Evolutionary conservation across 2,329 filamentous ascomycete species (phyloP).

Genomic region (Fusarium secorum): DNA sequence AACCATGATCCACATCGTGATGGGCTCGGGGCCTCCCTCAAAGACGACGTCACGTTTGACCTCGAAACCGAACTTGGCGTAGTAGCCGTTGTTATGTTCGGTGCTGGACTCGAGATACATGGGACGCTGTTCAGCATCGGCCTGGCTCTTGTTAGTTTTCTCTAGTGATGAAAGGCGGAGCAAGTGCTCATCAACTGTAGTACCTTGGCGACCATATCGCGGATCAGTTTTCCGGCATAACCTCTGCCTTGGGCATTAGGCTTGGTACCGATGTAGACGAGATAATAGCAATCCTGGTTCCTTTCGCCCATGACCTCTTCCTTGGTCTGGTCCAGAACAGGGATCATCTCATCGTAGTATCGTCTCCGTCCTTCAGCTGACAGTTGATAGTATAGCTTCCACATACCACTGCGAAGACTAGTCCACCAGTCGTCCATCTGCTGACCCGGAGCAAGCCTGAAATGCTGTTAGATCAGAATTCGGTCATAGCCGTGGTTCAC

Average conservation of each 20-base stretch:
- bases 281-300: constrained; percentile 77
- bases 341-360: constrained; percentile 80
- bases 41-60: constrained; percentile 69
- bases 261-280: constrained; percentile 83
- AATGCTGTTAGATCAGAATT: constrained; percentile 1
- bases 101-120: constrained; percentile 85
- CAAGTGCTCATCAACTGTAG: constrained; percentile 33
- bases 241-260: constrained; percentile 74
- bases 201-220: constrained; percentile 71
- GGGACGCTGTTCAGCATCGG: constrained; percentile 71
- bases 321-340: constrained; percentile 77
- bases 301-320: constrained; percentile 70
- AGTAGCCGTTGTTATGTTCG: constrained; percentile 72
- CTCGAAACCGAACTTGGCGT: constrained; percentile 78
- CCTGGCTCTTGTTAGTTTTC: constrained; percentile 51
- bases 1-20: constrained; percentile 82
- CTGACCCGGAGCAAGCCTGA: constrained; percentile 77
- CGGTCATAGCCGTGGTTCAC: constrained; percentile 40
- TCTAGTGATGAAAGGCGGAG: not conserved
- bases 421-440: constrained; percentile 78
- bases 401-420: constrained; percentile 76
- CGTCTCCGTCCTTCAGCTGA: constrained; percentile 74
- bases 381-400: constrained; percentile 78
- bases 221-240: constrained; percentile 74
- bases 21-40: constrained; percentile 62